Evolutionary conservation across 2,329 filamentous ascomycete genomes (phyloP).

Genomic region (Geosmithia flava): DNA sequence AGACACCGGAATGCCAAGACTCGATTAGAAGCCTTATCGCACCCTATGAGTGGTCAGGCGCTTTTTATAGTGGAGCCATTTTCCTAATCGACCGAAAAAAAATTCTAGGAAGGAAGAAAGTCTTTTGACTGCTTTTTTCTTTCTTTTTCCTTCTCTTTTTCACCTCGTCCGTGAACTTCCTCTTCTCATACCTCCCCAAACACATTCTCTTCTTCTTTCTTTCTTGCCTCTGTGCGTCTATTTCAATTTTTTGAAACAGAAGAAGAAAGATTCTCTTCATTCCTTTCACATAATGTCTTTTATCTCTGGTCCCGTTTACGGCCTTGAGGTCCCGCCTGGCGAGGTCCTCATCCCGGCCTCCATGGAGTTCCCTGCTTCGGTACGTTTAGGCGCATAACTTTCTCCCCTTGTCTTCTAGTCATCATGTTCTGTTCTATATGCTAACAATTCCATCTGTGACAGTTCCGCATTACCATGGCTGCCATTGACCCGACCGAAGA

Average conservation of each 20-base stretch:
- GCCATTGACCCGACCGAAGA: slow-evolving; percentile 83
- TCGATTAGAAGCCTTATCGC: slow-evolving; percentile 19
- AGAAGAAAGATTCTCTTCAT: neutral
- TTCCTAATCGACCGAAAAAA: slow-evolving; percentile 12
- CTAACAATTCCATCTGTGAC: slow-evolving; percentile 4
- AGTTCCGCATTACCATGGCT: slow-evolving; percentile 99
- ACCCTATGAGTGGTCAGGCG: slow-evolving; percentile 10
- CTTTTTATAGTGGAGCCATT: slow-evolving; percentile 1
- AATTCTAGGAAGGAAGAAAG: slow-evolving; percentile 13
- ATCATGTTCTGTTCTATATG: too few relatives aligned
- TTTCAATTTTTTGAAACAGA: neutral
- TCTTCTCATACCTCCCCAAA: neutral
- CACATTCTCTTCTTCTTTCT: neutral
- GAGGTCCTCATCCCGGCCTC: slow-evolving; percentile 71
- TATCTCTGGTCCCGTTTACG: slow-evolving; percentile 70
- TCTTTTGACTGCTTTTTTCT: slow-evolving; percentile 1
- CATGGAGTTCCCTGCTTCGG: slow-evolving; percentile 70
- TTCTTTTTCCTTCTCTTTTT: neutral
- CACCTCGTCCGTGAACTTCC: neutral
- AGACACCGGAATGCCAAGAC: slow-evolving; percentile 14
- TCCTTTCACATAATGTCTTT: slow-evolving; percentile 35
- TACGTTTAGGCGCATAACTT: slow-evolving; percentile 33
- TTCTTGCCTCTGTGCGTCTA: neutral
- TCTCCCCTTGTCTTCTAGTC: too few relatives aligned
- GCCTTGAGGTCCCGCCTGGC: slow-evolving; percentile 79